Evolutionary conservation across 163 green algal genomes (phyloP), one percentile per base, ranked within the genome.

Genomic region (Scenedesmus sp.): DNA sequence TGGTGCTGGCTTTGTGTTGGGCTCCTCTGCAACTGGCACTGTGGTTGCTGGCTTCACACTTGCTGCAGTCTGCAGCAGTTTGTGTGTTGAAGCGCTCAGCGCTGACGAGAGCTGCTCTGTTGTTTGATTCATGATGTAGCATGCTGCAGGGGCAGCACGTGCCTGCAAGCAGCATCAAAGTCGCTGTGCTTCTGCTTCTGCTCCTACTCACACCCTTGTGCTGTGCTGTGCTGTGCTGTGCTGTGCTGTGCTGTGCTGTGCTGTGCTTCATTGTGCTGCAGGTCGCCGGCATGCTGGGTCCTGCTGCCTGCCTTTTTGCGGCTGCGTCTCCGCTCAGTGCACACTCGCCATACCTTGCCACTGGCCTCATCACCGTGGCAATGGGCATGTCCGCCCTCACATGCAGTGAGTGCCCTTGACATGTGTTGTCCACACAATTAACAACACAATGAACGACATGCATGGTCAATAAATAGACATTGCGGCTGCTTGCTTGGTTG

Each of bases 361-460:
- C 95, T 0, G 76, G 83, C 18, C 91, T 97, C 90, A 96, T 98
- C 73, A 97, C 95, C 3, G 42, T 96, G 20, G 96, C 93, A 5
- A 93, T 97, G 70, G 96, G 95, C 49, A 92, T 98, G 53, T 97
- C 93, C 13, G 96, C 96, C 0, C 93, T 98, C 4, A 96, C 96
- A 49, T 92, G 80, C 81, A 92, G 88, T 92, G 61, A 92, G 88
- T 88, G 26, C 7, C 33, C 0, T 37, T 35, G 4, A 22, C 12
- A 72, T 35, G 33, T 2, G 12, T 20, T 56, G 49, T 56, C 1
- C 10, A 56, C 49, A 56, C n/a, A n/a, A n/a, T n/a, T n/a, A n/a
- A n/a, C n/a, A n/a, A n/a, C n/a, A n/a, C n/a, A n/a, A n/a, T n/a
- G n/a, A n/a, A n/a, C n/a, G n/a, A n/a, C n/a, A n/a, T n/a, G 72